phyloP scores from a whole-genome alignment of 2,329 filamentous ascomycete genomes.

The Dothideomycetes sp. region DNA sequence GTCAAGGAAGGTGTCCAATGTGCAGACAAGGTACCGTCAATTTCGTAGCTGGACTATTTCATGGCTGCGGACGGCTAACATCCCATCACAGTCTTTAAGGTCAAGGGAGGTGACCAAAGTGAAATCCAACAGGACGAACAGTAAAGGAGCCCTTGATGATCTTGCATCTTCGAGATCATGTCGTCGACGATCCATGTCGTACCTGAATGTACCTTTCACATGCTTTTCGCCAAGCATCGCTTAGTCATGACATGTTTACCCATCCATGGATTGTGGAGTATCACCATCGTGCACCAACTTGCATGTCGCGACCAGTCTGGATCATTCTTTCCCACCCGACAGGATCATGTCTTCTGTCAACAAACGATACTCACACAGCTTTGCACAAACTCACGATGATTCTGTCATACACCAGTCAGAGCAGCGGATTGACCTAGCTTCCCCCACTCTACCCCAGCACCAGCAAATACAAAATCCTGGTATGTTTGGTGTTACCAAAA shows the following conservation, averaged over 20 bases:
- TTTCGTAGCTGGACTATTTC: neutral
- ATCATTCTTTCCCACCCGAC: constrained; percentile 4
- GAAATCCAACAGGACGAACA: constrained; percentile 1
- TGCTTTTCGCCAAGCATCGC: constrained; percentile 8
- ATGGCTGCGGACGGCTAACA: neutral
- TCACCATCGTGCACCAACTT: too few species aligned
- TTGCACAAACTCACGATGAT: neutral
- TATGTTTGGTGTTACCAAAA: neutral
- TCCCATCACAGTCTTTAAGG: constrained; percentile 20
- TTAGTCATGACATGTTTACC: constrained; percentile 11
- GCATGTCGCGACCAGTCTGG: neutral
- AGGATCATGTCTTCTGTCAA: constrained; percentile 4
- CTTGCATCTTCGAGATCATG: too few species aligned
- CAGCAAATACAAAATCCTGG: too few species aligned
- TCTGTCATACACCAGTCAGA: neutral
- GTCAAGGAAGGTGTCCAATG: constrained; percentile 94
- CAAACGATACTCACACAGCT: constrained; percentile 9
- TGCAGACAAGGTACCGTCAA: constrained; percentile 60
- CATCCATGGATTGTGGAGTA: too few species aligned
- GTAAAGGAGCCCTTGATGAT: constrained; percentile 1
- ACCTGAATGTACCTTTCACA: too few species aligned
- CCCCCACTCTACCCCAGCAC: too few species aligned
- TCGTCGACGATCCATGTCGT: too few species aligned
- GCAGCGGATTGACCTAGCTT: too few species aligned
- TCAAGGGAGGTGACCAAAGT: constrained; percentile 23